Percentiles rank a stretch among this genome's conserved stretches.
These are phyloP conservation scores for Candida arabinofermentans DNA, from an alignment of 805 yeast genomes.

Conservation along the genomic window DNA sequence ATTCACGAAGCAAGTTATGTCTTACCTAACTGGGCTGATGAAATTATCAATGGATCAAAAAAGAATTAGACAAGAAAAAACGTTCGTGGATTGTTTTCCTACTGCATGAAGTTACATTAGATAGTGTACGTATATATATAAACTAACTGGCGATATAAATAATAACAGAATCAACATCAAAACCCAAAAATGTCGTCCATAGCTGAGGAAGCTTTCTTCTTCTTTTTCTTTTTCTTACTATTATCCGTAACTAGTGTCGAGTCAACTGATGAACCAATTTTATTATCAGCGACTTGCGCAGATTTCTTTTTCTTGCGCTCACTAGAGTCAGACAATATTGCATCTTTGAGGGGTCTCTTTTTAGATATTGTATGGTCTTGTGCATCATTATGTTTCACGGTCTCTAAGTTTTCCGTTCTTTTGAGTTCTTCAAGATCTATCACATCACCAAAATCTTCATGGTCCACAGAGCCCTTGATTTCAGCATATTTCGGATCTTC, in stretches of 20 bases:
- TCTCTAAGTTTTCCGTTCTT: slow-evolving; percentile 2
- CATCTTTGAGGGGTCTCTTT: too few species aligned
- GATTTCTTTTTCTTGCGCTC: neutral
- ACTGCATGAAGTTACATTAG: too few species aligned
- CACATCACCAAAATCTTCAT: slow-evolving; percentile 13
- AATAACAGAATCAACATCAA: neutral
- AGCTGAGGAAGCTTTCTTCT: slow-evolving; percentile 47
- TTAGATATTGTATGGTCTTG: too few species aligned
- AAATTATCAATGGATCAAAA: slow-evolving; percentile 17
- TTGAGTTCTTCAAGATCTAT: slow-evolving; percentile 4
- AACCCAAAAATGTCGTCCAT: slow-evolving; percentile 77
- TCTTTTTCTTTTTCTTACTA: slow-evolving; percentile 33
- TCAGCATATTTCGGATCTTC: neutral
- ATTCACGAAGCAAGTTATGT: slow-evolving; percentile 74
- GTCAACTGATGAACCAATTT: slow-evolving; percentile 1
- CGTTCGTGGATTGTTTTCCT: too few species aligned
- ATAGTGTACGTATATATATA: too few species aligned
- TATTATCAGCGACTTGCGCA: slow-evolving; percentile 4
- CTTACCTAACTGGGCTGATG: slow-evolving; percentile 72
- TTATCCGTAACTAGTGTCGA: slow-evolving; percentile 2
- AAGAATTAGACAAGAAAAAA: neutral
- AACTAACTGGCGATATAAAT: neutral
- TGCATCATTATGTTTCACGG: too few species aligned
- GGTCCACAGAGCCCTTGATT: neutral
- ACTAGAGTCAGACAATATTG: too few species aligned